phyloP scores from a whole-genome alignment of 164 flowering plant species.

The Brasenia schreberi region DNA sequence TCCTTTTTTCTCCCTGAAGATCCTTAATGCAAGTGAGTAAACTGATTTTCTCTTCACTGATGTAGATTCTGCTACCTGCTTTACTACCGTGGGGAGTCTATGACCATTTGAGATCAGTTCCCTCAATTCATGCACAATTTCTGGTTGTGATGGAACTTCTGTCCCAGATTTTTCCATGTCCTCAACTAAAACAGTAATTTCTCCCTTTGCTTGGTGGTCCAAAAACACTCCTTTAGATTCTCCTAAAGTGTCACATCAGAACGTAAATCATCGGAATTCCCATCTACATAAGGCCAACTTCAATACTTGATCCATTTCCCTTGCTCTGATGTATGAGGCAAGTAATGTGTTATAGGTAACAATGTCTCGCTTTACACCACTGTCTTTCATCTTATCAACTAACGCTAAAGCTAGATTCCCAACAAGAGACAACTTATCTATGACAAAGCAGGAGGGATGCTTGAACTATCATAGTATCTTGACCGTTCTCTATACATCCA shows the following conservation, averaged over 20 bases:
- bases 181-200: constrained; percentile 75
- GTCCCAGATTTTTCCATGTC: constrained; percentile 29
- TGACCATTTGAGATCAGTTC: constrained; percentile 62
- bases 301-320: constrained; percentile 25
- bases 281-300: constrained; percentile 7
- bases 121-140: constrained; percentile 59
- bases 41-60: no score
- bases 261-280: constrained; percentile 20
- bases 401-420: constrained; percentile 17
- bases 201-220: constrained; percentile 73
- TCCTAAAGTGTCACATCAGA: constrained; percentile 81
- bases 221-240: constrained; percentile 71
- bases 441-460: constrained; percentile 30
- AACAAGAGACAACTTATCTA: constrained; percentile 20
- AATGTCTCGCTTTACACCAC: constrained; percentile 27
- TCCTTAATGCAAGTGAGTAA: no score
- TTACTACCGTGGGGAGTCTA: constrained; percentile 56
- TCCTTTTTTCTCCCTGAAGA: no score
- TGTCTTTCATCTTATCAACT: constrained; percentile 13
- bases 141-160: constrained; percentile 58
- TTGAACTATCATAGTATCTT: constrained; percentile 25
- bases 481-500: constrained; percentile 28
- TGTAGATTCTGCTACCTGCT: no score
- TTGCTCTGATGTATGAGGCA: constrained; percentile 27
- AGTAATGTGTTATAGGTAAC: constrained; percentile 36